Evolutionary conservation across 805 yeast species (phyloP).

Genomic region (Saccharomycopsis malanga): DNA sequence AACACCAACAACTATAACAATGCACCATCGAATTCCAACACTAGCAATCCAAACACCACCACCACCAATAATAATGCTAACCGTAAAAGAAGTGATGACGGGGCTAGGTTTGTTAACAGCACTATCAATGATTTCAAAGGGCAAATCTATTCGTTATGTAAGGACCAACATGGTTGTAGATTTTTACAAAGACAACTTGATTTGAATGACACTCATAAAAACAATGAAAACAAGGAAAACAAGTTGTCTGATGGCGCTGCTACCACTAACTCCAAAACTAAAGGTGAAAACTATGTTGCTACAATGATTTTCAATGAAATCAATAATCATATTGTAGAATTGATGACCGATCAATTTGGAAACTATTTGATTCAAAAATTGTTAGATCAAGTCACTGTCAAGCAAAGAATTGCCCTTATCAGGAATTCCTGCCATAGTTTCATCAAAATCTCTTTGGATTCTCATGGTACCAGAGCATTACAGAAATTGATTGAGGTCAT

Average conservation of each 20-base stretch:
- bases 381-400: slow-evolving; percentile 63
- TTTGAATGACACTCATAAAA: slow-evolving; percentile 38
- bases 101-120: slow-evolving; percentile 61
- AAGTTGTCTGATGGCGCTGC: background rate
- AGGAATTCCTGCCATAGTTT: slow-evolving; percentile 48
- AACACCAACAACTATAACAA: slow-evolving; percentile 7
- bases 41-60: background rate
- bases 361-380: slow-evolving; percentile 89
- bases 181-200: slow-evolving; percentile 85
- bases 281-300: slow-evolving; percentile 37
- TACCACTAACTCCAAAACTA: background rate
- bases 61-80: background rate
- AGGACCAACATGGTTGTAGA: slow-evolving; percentile 95
- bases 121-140: slow-evolving; percentile 62
- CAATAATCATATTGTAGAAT: slow-evolving; percentile 65
- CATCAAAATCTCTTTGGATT: slow-evolving; percentile 77
- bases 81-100: slow-evolving; percentile 43
- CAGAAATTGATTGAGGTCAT: slow-evolving; percentile 88
- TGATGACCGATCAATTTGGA: slow-evolving; percentile 97
- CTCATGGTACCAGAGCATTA: slow-evolving; percentile 94
- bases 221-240: slow-evolving; percentile 7
- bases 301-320: slow-evolving; percentile 77
- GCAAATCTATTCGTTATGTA: slow-evolving; percentile 73
- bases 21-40: background rate
- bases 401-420: slow-evolving; percentile 65